Conservation (phyloP, 129 eudicot species). For the Escallonia rubra region DNA sequence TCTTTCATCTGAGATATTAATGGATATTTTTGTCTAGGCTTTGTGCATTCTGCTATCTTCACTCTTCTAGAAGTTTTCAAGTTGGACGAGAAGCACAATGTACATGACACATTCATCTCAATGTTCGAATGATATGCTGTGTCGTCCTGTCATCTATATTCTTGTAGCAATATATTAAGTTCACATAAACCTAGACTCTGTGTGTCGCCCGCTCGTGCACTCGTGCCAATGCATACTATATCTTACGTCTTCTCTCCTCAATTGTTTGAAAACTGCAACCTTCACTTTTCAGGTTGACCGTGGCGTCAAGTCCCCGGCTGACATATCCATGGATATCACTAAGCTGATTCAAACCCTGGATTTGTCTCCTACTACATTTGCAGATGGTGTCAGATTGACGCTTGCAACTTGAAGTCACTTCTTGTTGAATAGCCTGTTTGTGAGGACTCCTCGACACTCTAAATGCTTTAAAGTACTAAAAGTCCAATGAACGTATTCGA, state of each 20-base stretch:
- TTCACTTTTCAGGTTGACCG: constrained; percentile 63
- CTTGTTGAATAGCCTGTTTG: background rate
- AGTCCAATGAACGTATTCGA: background rate
- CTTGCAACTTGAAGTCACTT: constrained; percentile 32
- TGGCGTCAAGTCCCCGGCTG: constrained; percentile 86
- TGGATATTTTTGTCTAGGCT: too few relatives aligned
- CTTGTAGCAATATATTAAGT: too few relatives aligned
- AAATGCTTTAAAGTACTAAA: background rate
- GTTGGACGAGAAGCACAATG: too few relatives aligned
- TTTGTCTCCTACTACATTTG: constrained; percentile 50
- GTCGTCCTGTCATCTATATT: too few relatives aligned
- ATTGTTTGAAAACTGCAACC: background rate
- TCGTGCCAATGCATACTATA: too few relatives aligned
- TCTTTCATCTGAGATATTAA: too few relatives aligned
- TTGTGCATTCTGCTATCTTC: background rate
- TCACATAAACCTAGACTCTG: too few relatives aligned
- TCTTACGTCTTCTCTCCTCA: background rate
- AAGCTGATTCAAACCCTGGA: constrained; percentile 52
- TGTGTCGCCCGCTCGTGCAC: too few relatives aligned
- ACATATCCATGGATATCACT: constrained; percentile 84
- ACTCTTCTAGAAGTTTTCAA: background rate
- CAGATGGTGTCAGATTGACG: constrained; percentile 69
- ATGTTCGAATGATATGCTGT: too few relatives aligned
- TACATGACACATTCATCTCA: too few relatives aligned
- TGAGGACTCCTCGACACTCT: background rate